phyloP scores from a whole-genome alignment of 495 filamentous ascomycete species.

The Penicillium atrosanguineum region DNA sequence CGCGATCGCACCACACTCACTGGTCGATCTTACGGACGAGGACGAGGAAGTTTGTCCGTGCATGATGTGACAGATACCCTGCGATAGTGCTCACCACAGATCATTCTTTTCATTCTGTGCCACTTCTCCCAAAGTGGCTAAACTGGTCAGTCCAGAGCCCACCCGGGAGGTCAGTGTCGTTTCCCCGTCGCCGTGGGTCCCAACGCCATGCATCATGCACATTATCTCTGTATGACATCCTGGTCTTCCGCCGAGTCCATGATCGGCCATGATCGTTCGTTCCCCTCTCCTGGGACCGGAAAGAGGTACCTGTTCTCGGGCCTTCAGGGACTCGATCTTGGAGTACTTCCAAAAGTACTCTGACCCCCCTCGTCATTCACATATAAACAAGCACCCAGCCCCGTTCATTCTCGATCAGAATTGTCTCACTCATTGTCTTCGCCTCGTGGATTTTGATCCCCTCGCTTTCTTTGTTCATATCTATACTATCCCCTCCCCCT shows the following conservation, averaged over 20 bases:
- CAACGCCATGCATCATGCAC: slow-evolving; percentile 17
- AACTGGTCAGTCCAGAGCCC: slow-evolving; percentile 8
- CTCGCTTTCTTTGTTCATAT: slow-evolving; percentile 24
- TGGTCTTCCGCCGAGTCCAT: slow-evolving; percentile 21
- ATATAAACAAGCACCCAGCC: slow-evolving; percentile 33
- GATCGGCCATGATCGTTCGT: slow-evolving; percentile 27
- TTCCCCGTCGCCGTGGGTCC: slow-evolving; percentile 29
- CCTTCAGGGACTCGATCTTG: background rate
- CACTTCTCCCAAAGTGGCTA: slow-evolving; percentile 11
- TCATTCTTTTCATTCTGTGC: slow-evolving; percentile 7
- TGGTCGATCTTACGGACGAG: slow-evolving; percentile 26
- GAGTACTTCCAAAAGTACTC: slow-evolving; percentile 9
- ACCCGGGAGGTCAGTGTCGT: slow-evolving; percentile 17
- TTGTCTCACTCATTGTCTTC: slow-evolving; percentile 23
- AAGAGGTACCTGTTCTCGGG: slow-evolving; percentile 2
- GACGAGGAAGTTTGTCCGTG: slow-evolving; percentile 26
- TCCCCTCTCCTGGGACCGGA: slow-evolving; percentile 22
- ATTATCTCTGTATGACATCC: slow-evolving; percentile 39
- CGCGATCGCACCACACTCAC: slow-evolving; percentile 28
- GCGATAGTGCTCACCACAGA: background rate
- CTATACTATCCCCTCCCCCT: background rate
- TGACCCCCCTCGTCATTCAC: slow-evolving; percentile 11
- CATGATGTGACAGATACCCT: slow-evolving; percentile 41
- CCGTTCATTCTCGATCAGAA: slow-evolving; percentile 10
- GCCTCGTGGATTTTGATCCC: slow-evolving; percentile 17